These are phyloP conservation scores for Synchytrium microbalum DNA, from an alignment of 371 early-diverging fungal species.

Conservation along the genomic window DNA sequence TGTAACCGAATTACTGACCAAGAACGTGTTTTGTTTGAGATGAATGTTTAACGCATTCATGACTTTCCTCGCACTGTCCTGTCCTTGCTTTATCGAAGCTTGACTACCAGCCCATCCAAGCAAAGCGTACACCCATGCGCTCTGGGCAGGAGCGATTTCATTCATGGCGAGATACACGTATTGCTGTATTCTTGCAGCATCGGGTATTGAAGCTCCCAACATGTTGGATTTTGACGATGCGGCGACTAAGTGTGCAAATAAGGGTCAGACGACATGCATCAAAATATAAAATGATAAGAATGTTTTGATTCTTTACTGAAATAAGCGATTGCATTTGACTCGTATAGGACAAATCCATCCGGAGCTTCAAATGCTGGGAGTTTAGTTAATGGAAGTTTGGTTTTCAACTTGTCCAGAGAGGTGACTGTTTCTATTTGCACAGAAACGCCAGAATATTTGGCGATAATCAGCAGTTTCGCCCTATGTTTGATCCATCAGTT, in stretches of 20 bases:
- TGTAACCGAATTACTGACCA: conserved; percentile 76
- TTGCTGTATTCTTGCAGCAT: conserved; percentile 61
- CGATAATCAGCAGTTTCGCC: too few relatives aligned
- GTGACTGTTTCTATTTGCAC: too few relatives aligned
- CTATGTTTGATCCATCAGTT: too few relatives aligned
- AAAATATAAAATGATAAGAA: conserved; percentile 16
- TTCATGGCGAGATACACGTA: conserved; percentile 58
- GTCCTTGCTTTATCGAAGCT: conserved; percentile 23
- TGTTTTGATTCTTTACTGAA: conserved; percentile 41
- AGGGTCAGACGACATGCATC: neutral
- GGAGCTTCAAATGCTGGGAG: conserved; percentile 63
- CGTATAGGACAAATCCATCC: conserved; percentile 53
- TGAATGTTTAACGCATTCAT: conserved; percentile 55
- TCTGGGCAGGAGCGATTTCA: conserved; percentile 33
- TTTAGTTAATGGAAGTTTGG: conserved; percentile 65
- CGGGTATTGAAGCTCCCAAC: conserved; percentile 47
- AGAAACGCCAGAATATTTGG: too few relatives aligned
- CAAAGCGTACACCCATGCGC: conserved; percentile 48
- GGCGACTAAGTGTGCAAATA: conserved; percentile 35
- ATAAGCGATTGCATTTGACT: conserved; percentile 70
- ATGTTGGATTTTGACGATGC: conserved; percentile 41
- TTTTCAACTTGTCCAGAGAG: conserved; percentile 54
- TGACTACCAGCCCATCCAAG: conserved; percentile 36
- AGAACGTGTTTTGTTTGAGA: conserved; percentile 65
- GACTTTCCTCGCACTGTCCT: conserved; percentile 44